Evolutionary conservation across 2,329 filamentous ascomycete species (phyloP).

Genomic region (Ophiostoma himal-ulmi): DNA sequence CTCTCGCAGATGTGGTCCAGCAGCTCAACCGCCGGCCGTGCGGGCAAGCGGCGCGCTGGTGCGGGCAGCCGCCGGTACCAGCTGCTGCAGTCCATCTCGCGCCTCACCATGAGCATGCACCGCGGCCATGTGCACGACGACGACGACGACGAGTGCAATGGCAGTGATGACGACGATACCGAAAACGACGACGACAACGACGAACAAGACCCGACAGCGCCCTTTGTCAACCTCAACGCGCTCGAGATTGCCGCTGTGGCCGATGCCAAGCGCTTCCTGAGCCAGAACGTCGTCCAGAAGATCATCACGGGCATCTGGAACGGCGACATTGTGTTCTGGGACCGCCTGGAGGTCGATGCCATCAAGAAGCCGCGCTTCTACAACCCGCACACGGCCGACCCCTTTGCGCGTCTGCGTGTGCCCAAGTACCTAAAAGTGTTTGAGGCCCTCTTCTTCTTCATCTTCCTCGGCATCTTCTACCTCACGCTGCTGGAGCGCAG

Average conservation of each 20-base stretch:
- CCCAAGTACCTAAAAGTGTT: slow-evolving; percentile 80
- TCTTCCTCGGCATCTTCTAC: slow-evolving; percentile 77
- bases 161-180: slow-evolving; percentile 41
- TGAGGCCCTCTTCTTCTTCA: slow-evolving; percentile 73
- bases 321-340: slow-evolving; percentile 84
- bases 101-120: slow-evolving; percentile 45
- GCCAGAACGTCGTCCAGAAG: slow-evolving; percentile 72
- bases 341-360: slow-evolving; percentile 64
- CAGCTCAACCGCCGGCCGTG: neutral
- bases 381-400: slow-evolving; percentile 60
- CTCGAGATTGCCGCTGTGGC: slow-evolving; percentile 80
- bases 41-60: slow-evolving; percentile 21
- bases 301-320: slow-evolving; percentile 81
- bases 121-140: slow-evolving; percentile 44
- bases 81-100: slow-evolving; percentile 50
- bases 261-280: slow-evolving; percentile 77
- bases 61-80: slow-evolving; percentile 45
- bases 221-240: slow-evolving; percentile 75
- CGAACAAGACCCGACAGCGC: slow-evolving; percentile 58
- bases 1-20: slow-evolving; percentile 22
- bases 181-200: slow-evolving; percentile 42
- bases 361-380: slow-evolving; percentile 73
- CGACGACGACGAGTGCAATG: slow-evolving; percentile 41
- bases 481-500: slow-evolving; percentile 73
- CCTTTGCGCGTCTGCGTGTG: slow-evolving; percentile 68